These are phyloP conservation scores for Trichoderma asperelloides DNA, from an alignment of 495 filamentous ascomycete species.

Conservation along the genomic window DNA sequence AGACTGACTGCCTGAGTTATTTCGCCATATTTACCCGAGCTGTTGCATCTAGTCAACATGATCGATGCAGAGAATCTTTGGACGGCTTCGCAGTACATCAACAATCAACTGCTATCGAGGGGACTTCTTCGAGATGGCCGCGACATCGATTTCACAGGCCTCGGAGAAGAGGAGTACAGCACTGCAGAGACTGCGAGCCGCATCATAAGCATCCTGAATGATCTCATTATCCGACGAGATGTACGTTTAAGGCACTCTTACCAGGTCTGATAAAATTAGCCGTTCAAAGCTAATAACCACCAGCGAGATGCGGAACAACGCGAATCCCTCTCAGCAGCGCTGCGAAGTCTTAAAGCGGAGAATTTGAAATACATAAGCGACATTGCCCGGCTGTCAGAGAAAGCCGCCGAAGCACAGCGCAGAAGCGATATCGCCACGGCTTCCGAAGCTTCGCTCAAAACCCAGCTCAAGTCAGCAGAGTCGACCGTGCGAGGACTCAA, in stretches of 20 bases:
- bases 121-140: conserved; percentile 78
- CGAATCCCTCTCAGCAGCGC: conserved; percentile 67
- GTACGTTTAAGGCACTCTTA: conserved; percentile 38
- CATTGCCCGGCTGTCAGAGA: conserved; percentile 52
- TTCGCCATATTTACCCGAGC: neutral
- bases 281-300: neutral
- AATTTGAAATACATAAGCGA: conserved; percentile 60
- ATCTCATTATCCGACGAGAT: conserved; percentile 74
- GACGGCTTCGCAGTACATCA: conserved; percentile 89
- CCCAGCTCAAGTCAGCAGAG: conserved; percentile 64
- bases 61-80: conserved; percentile 78
- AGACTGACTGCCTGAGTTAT: neutral
- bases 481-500: conserved; percentile 56
- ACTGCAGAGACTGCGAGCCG: conserved; percentile 65
- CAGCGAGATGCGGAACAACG: conserved; percentile 85
- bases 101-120: conserved; percentile 85
- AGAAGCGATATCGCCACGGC: conserved; percentile 67
- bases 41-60: conserved; percentile 18
- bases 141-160: conserved; percentile 76
- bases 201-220: conserved; percentile 88
- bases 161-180: conserved; percentile 56
- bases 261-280: neutral
- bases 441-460: conserved; percentile 57
- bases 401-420: conserved; percentile 61
- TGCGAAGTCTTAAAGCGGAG: conserved; percentile 63